These are phyloP conservation scores for Mycena kentingensis DNA, from an alignment of 768 basidiomycete genomes.

Conservation along the genomic window DNA sequence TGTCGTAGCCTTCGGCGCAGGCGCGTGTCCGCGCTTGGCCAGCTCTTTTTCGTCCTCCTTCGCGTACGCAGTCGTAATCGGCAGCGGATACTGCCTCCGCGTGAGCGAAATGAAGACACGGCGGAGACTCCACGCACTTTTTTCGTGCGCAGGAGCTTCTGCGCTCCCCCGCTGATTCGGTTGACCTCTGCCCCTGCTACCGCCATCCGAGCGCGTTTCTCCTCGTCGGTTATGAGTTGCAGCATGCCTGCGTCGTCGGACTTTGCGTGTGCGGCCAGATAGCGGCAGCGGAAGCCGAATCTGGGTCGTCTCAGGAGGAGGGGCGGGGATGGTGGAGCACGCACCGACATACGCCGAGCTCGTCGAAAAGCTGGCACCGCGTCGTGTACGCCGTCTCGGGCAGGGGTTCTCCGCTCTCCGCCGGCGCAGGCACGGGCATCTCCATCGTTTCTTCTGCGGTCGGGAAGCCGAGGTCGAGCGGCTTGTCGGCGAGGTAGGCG, in stretches of 20 bases:
- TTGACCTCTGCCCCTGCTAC: conserved; percentile 66
- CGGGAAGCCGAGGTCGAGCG: conserved; percentile 68
- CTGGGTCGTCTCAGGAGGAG: conserved; percentile 27
- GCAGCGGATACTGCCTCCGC: conserved; percentile 58
- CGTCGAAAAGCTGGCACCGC: conserved; percentile 66
- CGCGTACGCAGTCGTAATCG: conserved; percentile 64
- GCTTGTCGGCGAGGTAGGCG: conserved; percentile 76
- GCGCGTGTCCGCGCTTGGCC: conserved; percentile 21
- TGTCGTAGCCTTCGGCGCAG: conserved; percentile 26
- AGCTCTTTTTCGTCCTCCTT: conserved; percentile 43
- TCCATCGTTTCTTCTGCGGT: conserved; percentile 42
- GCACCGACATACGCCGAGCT: conserved; percentile 72
- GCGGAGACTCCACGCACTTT: conserved; percentile 53
- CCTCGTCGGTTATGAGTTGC: conserved; percentile 53
- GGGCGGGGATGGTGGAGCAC: conserved; percentile 4
- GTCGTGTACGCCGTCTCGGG: conserved; percentile 40
- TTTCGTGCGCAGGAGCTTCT: conserved; percentile 65
- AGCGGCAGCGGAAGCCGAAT: conserved; percentile 89
- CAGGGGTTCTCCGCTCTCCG: conserved; percentile 29
- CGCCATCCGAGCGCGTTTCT: conserved; percentile 53
- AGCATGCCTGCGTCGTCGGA: conserved; percentile 47
- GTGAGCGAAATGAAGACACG: not conserved
- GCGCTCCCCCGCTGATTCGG: conserved; percentile 55
- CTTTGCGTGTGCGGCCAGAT: conserved; percentile 74
- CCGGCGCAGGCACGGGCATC: conserved; percentile 53